A percentile compares a stretch with the other conserved stretches of the same genome.
Conservation (phyloP, 192 early-diverging fungal species). For the Chytriomyces sp. region DNA sequence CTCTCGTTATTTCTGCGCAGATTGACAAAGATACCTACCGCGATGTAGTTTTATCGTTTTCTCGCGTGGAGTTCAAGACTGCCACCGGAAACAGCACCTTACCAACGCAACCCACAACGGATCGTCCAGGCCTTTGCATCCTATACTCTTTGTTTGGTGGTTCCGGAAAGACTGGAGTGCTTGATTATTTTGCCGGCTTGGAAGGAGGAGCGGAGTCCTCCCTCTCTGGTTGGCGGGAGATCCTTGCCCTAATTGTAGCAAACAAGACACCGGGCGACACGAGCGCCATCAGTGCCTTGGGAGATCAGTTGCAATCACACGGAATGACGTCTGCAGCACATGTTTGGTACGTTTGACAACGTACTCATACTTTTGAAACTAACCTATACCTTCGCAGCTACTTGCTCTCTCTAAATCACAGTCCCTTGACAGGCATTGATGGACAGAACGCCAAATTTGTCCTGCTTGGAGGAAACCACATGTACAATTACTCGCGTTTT, state of each 20-base stretch:
- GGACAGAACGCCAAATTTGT: constrained; percentile 63
- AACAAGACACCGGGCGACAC: constrained; percentile 80
- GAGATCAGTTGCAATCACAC: constrained; percentile 67
- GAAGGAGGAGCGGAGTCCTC: neutral
- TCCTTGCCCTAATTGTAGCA: constrained; percentile 75
- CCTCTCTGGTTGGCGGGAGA: constrained; percentile 68
- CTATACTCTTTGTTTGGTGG: constrained; percentile 44
- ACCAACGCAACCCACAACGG: neutral
- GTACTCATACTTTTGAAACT: neutral
- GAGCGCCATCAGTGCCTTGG: constrained; percentile 71
- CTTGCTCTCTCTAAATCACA: constrained; percentile 66
- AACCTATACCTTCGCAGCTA: constrained; percentile 43
- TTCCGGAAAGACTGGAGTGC: constrained; percentile 12
- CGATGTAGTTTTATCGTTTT: constrained; percentile 74
- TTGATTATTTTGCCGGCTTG: neutral
- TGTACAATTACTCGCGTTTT: constrained; percentile 41
- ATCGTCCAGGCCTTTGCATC: constrained; percentile 41
- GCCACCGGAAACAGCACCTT: constrained; percentile 8
- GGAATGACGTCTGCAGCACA: constrained; percentile 69
- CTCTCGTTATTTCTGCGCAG: constrained; percentile 85
- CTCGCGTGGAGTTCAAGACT: constrained; percentile 50
- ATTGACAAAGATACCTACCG: constrained; percentile 83
- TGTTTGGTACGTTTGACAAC: constrained; percentile 65
- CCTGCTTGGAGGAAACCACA: constrained; percentile 66
- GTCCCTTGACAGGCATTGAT: constrained; percentile 65